These are phyloP conservation scores for Cladosporium oxysporum DNA, from an alignment of 2,329 filamentous ascomycete species.

Conservation along the genomic window DNA sequence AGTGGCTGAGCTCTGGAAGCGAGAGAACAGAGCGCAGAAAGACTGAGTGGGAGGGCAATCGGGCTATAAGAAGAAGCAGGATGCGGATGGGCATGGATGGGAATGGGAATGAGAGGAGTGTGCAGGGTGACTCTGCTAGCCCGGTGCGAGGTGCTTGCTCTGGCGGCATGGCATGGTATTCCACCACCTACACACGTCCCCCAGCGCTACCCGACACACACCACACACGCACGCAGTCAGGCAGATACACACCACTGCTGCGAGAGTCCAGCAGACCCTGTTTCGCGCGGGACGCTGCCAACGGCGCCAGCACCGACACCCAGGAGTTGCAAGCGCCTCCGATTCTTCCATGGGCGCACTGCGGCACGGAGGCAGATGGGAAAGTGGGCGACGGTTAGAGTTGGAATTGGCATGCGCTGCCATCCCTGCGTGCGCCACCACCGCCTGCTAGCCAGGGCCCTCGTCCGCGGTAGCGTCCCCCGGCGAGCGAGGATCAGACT, in stretches of 20 bases:
- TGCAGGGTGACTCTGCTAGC: constrained; percentile 15
- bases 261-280: constrained; percentile 20
- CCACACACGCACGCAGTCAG: not conserved
- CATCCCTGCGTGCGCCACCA: constrained; percentile 20
- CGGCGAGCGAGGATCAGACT: constrained; percentile 15
- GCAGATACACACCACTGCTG: too few relatives aligned
- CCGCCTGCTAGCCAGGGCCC: constrained; percentile 14
- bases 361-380: constrained; percentile 18
- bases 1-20: constrained; percentile 13
- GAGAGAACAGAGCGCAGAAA: not conserved
- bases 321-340: constrained; percentile 16
- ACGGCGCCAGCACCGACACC: constrained; percentile 18
- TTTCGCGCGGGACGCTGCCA: constrained; percentile 13
- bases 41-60: not conserved
- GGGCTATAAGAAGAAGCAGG: constrained; percentile 6
- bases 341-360: constrained; percentile 21
- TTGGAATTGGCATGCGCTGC: constrained; percentile 20
- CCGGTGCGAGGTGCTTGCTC: not conserved
- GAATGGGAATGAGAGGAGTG: constrained; percentile 6
- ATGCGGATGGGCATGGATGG: constrained; percentile 2
- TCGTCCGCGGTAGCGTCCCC: constrained; percentile 11
- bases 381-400: constrained; percentile 20
- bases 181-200: constrained; percentile 6
- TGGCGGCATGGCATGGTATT: constrained; percentile 18
- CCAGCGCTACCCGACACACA: constrained; percentile 19